Evolutionary conservation across 768 basidiomycete genomes (phyloP).

Genomic region (Suillus hirtellus): DNA sequence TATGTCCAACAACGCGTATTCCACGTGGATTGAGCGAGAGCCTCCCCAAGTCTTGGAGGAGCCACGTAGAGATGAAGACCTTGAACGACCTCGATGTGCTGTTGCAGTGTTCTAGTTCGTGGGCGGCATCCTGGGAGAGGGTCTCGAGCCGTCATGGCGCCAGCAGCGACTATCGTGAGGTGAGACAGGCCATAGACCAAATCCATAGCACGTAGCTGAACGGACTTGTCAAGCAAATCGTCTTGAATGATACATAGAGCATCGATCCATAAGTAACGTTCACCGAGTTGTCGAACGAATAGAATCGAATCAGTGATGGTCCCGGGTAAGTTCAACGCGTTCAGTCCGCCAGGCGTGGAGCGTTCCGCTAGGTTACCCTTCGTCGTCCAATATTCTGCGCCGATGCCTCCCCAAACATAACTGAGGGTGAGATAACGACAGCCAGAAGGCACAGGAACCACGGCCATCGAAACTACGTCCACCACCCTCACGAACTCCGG

Average conservation of each 20-base stretch:
- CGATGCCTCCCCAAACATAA: constrained; percentile 12
- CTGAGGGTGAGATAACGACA: constrained; percentile 11
- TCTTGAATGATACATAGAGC: not conserved
- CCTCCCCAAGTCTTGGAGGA: constrained; percentile 17
- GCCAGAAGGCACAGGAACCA: constrained; percentile 5
- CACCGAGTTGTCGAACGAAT: constrained; percentile 8
- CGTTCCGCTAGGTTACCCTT: constrained; percentile 6
- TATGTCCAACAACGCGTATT: constrained; percentile 15
- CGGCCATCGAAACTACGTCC: constrained; percentile 7
- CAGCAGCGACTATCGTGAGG: not conserved
- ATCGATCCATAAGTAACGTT: constrained; percentile 11
- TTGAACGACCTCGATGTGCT: constrained; percentile 5
- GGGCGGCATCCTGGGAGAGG: constrained; percentile 1
- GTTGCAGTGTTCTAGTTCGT: not conserved
- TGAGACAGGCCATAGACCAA: not conserved
- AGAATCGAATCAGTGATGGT: constrained; percentile 10
- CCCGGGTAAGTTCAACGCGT: not conserved
- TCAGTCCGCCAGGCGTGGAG: not conserved
- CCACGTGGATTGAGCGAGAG: constrained; percentile 17
- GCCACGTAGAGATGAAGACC: constrained; percentile 14
- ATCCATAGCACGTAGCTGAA: not conserved
- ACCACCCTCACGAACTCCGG: constrained; percentile 7
- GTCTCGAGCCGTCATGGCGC: not conserved
- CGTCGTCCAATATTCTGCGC: constrained; percentile 10
- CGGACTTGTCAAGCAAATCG: not conserved